Evolutionary conservation across 345 rosid genomes (phyloP).

Genomic region (Mangifera indica): DNA sequence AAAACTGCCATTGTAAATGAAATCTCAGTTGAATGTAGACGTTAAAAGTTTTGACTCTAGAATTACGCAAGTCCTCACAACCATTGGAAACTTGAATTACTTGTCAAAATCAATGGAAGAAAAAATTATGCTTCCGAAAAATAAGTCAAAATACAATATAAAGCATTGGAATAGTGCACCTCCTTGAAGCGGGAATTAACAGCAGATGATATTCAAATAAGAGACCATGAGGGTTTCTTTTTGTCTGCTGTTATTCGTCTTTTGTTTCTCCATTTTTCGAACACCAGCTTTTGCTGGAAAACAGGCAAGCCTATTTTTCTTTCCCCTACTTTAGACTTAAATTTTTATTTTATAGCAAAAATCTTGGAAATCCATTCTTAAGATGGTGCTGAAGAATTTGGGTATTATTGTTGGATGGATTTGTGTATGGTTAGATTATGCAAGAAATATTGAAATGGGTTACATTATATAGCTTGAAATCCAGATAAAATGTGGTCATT

Average conservation of each 20-base stretch:
- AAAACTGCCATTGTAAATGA: too few relatives aligned
- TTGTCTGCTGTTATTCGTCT: conserved; percentile 19
- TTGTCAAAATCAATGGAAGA: neutral
- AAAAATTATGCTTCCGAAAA: neutral
- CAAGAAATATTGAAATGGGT: too few relatives aligned
- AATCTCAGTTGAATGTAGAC: too few relatives aligned
- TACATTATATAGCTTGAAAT: too few relatives aligned
- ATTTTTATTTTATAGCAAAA: too few relatives aligned
- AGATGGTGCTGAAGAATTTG: too few relatives aligned
- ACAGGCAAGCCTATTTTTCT: conserved; percentile 33
- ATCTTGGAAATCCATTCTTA: too few relatives aligned
- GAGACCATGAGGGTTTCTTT: conserved; percentile 33
- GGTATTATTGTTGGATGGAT: too few relatives aligned
- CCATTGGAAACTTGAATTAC: neutral
- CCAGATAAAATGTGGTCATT: too few relatives aligned
- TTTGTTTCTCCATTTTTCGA: conserved; percentile 17
- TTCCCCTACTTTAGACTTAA: neutral
- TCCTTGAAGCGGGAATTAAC: conserved; percentile 14
- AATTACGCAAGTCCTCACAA: neutral
- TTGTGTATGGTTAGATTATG: too few relatives aligned
- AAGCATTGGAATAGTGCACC: neutral
- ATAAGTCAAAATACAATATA: neutral
- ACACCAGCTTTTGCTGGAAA: conserved; percentile 34
- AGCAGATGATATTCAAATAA: neutral
- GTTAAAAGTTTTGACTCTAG: neutral